Evolutionary conservation across 148 eudicot species (phyloP).

Genomic region (Silene latifolia): DNA sequence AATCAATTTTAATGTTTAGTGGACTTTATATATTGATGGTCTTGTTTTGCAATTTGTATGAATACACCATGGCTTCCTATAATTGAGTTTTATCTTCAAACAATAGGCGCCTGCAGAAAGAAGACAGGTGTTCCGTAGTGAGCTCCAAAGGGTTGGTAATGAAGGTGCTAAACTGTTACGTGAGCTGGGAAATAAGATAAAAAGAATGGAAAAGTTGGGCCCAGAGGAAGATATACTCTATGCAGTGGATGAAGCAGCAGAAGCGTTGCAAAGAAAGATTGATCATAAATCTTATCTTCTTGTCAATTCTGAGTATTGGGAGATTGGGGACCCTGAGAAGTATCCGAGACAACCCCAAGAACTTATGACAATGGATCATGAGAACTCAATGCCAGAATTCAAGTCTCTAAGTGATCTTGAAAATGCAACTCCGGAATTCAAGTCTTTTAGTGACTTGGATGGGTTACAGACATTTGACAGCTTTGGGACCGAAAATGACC

Average conservation of each 20-base stretch:
- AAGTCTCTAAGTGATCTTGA: conserved; percentile 43
- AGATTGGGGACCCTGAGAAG: conserved; percentile 35
- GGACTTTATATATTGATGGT: neutral
- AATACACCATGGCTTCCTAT: neutral
- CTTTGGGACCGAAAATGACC: conserved; percentile 24
- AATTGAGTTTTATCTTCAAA: conserved; percentile 1
- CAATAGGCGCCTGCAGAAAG: conserved; percentile 76
- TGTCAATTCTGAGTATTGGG: conserved; percentile 74
- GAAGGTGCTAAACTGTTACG: conserved; percentile 81
- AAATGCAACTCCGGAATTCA: conserved; percentile 27
- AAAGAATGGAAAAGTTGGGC: conserved; percentile 64
- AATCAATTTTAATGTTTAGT: neutral
- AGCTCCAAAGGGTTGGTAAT: conserved; percentile 68
- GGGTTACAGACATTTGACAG: conserved; percentile 31
- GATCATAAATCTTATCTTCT: conserved; percentile 73
- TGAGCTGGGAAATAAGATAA: conserved; percentile 64
- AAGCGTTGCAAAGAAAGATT: conserved; percentile 60
- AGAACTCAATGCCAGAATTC: conserved; percentile 26
- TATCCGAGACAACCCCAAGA: conserved; percentile 34
- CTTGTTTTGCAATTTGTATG: neutral
- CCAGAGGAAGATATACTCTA: conserved; percentile 41
- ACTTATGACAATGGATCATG: conserved; percentile 26
- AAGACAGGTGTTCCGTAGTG: conserved; percentile 56
- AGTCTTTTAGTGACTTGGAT: conserved; percentile 42
- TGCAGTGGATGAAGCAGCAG: conserved; percentile 68